Evolutionary conservation across 805 yeast genomes (phyloP), one percentile per base, ranked within the genome.

Genomic region (Wilhelminamyces savonicus): DNA sequence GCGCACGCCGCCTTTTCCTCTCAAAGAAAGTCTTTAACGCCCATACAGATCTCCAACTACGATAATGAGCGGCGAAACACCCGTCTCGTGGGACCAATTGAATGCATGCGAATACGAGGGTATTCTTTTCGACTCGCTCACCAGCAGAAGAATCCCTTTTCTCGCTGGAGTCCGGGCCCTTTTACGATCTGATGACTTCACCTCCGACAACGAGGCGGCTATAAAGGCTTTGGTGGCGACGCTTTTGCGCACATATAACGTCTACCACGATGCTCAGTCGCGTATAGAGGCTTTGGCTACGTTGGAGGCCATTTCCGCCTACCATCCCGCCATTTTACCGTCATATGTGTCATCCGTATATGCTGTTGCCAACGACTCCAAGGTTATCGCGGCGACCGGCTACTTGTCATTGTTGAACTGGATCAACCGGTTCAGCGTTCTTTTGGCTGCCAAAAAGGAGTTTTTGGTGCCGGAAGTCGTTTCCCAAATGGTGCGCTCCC

Each of bases 331-430:
- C 13, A 55, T 48, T 7, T 66, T 68, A 31, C 38, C 52, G 16
- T 60, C 56, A 20, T 73, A 61, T 41, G 58, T 76, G 24, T 32
- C 50, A 14, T 48, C 49, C 8, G 41, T 52, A 13, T 46, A 66
- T 5, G 36, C 44, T 2, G 47, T 41, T 13, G 52, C 55, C 2
- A 42, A 37, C 11, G 43, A 44, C 12, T 36, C 39, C 17, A 55
- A 52, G 18, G 43, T 66, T n/a, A 60, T 69, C 34, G 82, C 90
- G 1, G 49, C 69, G 4, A 59, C 73, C 2, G 84, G 76, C 50
- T 59, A 77, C 36, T 48, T 76, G 39, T 67, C 78, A 17, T 52
- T 82, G 16, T 56, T 82, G 23, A 62, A 65, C 12, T 82, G 88
- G 87, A 53, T 64, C 26, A 62, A 66, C 48, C 50, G 27, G 44